Conservation (phyloP, 805 yeast species). For the Pichia pseudocactophila region DNA sequence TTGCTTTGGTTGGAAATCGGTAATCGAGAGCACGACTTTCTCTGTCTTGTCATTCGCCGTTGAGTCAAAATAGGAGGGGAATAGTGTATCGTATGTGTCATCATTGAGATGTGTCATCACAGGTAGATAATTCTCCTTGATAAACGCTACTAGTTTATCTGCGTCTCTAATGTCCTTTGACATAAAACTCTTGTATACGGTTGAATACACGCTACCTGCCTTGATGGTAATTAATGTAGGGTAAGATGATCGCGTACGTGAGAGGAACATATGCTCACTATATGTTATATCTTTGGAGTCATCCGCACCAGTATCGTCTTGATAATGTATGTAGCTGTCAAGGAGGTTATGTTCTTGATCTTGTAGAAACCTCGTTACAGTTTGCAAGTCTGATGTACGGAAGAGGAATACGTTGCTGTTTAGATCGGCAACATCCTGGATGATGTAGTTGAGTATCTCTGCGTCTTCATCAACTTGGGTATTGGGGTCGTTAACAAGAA, state of each 20-base stretch:
- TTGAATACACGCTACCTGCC: constrained; percentile 44
- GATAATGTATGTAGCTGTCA: constrained; percentile 34
- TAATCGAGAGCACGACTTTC: constrained; percentile 39
- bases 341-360: constrained; percentile 34
- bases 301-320: neutral
- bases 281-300: constrained; percentile 20
- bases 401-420: constrained; percentile 47
- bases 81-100: constrained; percentile 27
- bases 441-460: constrained; percentile 47
- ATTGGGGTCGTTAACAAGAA: constrained; percentile 44
- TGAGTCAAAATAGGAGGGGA: constrained; percentile 22
- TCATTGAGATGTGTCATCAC: constrained; percentile 44
- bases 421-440: constrained; percentile 51
- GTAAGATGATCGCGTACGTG: constrained; percentile 46
- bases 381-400: constrained; percentile 37
- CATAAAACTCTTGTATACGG: constrained; percentile 50
- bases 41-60: constrained; percentile 29
- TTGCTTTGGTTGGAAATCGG: constrained; percentile 31
- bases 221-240: constrained; percentile 59
- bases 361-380: constrained; percentile 31
- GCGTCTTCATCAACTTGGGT: constrained; percentile 52
- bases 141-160: constrained; percentile 40
- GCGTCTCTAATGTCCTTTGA: constrained; percentile 53
- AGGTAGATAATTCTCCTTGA: constrained; percentile 42
- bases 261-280: constrained; percentile 37